Evolutionary conservation across 345 rosid species (phyloP).

Genomic region (Anacardium occidentale): DNA sequence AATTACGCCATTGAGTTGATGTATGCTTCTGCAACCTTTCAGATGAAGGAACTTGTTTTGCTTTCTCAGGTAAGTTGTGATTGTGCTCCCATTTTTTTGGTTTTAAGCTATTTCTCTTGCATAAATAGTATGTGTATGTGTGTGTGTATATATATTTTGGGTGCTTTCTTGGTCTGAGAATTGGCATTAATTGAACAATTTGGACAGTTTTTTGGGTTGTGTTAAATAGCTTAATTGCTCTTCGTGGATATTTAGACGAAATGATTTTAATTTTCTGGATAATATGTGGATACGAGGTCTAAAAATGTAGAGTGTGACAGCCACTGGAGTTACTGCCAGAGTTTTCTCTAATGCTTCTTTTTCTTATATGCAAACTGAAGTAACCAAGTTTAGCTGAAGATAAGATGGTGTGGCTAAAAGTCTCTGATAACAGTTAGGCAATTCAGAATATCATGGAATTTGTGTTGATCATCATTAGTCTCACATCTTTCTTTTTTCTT

Average conservation of each 20-base stretch:
- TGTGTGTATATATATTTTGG: too few relatives aligned
- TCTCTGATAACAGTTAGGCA: not conserved
- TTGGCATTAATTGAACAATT: not conserved
- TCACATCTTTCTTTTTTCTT: not conserved
- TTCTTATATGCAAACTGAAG: not conserved
- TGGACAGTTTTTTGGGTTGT: not conserved
- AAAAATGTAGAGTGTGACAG: not conserved
- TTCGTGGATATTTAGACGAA: too few relatives aligned
- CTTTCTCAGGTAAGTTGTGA: conserved; percentile 43
- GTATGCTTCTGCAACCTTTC: conserved; percentile 44
- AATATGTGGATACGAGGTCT: not conserved
- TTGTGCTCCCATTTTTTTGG: not conserved
- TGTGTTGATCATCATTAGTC: not conserved
- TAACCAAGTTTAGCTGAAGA: not conserved
- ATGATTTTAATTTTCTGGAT: too few relatives aligned
- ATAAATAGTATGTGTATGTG: not conserved
- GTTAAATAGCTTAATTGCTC: not conserved
- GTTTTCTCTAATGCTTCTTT: too few relatives aligned
- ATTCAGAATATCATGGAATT: not conserved
- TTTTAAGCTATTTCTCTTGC: not conserved
- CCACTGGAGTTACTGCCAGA: not conserved
- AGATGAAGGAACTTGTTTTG: conserved; percentile 36
- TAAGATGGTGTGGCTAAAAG: not conserved
- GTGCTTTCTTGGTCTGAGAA: not conserved
- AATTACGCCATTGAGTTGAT: conserved; percentile 43